Percentiles rank a stretch among this genome's conserved stretches.
These are phyloP conservation scores for Vanrija pseudolonga DNA, from an alignment of 1,284 basidiomycete genomes.

Conservation along the genomic window DNA sequence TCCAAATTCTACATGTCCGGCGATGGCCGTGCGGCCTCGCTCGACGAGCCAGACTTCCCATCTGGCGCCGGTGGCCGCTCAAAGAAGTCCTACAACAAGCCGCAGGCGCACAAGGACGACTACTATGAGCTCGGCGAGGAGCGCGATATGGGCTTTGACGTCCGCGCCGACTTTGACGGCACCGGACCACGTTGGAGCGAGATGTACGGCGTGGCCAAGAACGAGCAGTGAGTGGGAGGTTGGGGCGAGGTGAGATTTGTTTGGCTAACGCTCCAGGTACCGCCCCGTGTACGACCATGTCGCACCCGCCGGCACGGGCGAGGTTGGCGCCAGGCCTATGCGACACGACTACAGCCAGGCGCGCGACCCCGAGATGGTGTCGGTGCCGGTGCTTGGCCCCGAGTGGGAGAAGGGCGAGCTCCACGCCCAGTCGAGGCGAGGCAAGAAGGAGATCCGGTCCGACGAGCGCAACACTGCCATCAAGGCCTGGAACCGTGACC, in stretches of 20 bases:
- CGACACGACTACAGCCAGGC: background rate
- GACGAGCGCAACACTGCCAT: conserved; percentile 60
- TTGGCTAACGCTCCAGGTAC: conserved; percentile 23
- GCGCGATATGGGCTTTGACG: conserved; percentile 65
- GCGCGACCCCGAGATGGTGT: conserved; percentile 41
- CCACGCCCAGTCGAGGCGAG: conserved; percentile 66
- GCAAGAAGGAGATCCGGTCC: conserved; percentile 58
- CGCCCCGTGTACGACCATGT: conserved; percentile 29
- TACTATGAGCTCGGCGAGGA: conserved; percentile 32
- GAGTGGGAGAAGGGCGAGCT: conserved; percentile 79
- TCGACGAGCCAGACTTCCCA: conserved; percentile 8
- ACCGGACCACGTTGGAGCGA: conserved; percentile 66
- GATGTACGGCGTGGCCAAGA: conserved; percentile 54
- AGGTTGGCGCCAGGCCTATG: conserved; percentile 46
- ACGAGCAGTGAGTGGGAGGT: conserved; percentile 40
- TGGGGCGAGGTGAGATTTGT: background rate
- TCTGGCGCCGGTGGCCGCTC: background rate
- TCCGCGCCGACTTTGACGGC: conserved; percentile 89
- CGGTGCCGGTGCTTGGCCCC: conserved; percentile 77
- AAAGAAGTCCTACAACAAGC: background rate
- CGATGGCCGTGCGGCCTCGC: background rate
- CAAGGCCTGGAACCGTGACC: conserved; percentile 67
- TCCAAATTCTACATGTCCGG: conserved; percentile 18
- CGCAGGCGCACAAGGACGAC: conserved; percentile 2
- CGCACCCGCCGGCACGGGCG: conserved; percentile 16